Evolutionary conservation across 169 alveolate species (phyloP), one percentile per base, ranked within the genome.

Genomic region (Plasmodium gonderi): DNA sequence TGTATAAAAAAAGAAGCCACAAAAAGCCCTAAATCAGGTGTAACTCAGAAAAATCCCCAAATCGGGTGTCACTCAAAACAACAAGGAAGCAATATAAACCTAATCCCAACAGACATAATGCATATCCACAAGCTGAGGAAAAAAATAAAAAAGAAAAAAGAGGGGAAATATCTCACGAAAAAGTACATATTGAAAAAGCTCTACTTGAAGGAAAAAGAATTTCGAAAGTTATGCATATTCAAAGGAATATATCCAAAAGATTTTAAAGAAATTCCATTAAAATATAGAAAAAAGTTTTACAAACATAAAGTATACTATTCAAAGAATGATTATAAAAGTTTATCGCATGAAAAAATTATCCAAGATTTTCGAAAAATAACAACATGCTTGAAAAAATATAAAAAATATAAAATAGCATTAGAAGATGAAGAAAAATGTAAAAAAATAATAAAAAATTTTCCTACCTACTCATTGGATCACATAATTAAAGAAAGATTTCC

Each of bases 241-340:
- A 99, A 99, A 95, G 99, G 99, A 14, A 98, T 99, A 47, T 99
- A 98, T 87, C 99, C 99, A 12, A 95, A 99, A 76, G 99, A 99
- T 77, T 99, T 99, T 64, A 93, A 94, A 97, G 98, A 97, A 98
- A 98, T 98, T 97, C 96, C 96, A 92, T 74, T 79, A 75, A 94
- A 45, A 92, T 96, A 38, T 69, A 92, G 93, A 94, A 83, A 60
- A 97, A 98, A 60, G 77, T 94, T 42, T 97, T 97, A 87, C 95
- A 97, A 91, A 91, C 97, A 68, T 76, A 95, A 76, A 81, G 92
- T 36, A 97, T 97, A 95, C 94, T 95, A 80, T 95, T 97, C 93
- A 96, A 97, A 36, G 26, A 83, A 68, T 83, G 92, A 83, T 95
- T 99, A n/a, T 98, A 98, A 94, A 98, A 99, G 94, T 99, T 98